Evolutionary conservation across 2,329 filamentous ascomycete species (phyloP).

Genomic region (Samsoniella hepiali): DNA sequence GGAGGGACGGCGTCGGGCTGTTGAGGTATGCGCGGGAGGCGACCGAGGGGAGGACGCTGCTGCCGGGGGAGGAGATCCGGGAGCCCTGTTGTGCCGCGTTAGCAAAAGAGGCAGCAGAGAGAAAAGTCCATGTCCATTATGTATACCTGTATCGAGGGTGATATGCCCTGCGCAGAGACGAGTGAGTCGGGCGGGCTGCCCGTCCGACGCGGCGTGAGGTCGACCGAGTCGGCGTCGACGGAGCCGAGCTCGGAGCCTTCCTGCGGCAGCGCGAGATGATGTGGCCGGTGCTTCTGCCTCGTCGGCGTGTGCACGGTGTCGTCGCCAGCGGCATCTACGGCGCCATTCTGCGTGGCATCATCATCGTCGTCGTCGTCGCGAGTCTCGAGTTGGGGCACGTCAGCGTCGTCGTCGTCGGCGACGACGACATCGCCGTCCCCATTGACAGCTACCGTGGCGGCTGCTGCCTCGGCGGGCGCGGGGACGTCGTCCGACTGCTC

Average conservation of each 20-base stretch:
- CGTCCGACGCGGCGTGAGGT: conserved; percentile 30
- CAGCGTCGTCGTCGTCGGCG: conserved; percentile 14
- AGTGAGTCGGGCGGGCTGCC: conserved; percentile 62
- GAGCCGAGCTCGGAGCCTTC: conserved; percentile 28
- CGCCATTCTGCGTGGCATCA: neutral
- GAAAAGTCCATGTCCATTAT: neutral
- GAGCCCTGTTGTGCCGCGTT: conserved; percentile 50
- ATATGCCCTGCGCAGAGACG: conserved; percentile 71
- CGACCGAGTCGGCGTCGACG: conserved; percentile 43
- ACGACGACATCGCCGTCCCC: neutral
- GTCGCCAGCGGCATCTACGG: neutral
- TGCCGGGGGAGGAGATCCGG: conserved; percentile 63
- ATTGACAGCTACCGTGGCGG: neutral
- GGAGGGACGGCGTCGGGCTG: conserved; percentile 77
- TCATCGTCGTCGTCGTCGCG: conserved; percentile 1
- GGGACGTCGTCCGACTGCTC: conserved; percentile 3
- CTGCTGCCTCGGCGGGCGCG: neutral
- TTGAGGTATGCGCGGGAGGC: conserved; percentile 62
- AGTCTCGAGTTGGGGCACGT: conserved; percentile 18
- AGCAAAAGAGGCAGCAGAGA: conserved; percentile 20
- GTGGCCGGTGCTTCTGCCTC: conserved; percentile 27
- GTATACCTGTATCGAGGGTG: conserved; percentile 70
- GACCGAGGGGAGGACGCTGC: conserved; percentile 68
- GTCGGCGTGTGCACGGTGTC: conserved; percentile 33
- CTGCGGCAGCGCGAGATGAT: conserved; percentile 32